These are phyloP conservation scores for Sinapis alba DNA, from an alignment of 441 rosid genomes.

Conservation along the genomic window DNA sequence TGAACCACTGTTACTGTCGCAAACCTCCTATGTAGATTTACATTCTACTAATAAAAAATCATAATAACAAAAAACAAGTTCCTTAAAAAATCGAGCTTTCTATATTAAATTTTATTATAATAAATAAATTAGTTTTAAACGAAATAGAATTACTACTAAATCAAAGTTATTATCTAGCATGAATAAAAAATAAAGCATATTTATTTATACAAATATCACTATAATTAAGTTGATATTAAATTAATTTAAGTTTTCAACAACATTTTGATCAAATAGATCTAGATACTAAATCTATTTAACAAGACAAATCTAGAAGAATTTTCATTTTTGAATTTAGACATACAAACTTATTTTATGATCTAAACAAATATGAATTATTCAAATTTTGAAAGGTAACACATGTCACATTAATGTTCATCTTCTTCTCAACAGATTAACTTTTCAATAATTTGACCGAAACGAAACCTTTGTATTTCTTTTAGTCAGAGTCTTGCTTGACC, in stretches of 20 bases:
- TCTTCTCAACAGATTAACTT: background rate
- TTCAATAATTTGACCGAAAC: background rate
- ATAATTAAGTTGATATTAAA: background rate
- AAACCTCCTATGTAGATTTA: slow-evolving; percentile 14
- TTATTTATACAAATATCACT: background rate
- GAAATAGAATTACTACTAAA: background rate
- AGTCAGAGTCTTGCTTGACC: no score
- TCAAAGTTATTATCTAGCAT: background rate
- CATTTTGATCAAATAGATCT: background rate
- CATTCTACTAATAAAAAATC: background rate
- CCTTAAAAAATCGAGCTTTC: background rate
- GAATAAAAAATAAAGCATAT: background rate
- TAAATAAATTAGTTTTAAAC: background rate
- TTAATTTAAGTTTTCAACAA: background rate
- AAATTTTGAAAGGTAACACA: background rate
- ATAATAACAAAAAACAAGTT: no score
- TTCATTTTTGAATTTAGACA: background rate
- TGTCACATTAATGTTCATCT: background rate
- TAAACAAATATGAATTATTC: background rate
- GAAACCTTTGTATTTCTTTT: background rate
- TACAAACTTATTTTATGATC: background rate
- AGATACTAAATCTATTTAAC: background rate
- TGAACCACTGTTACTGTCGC: slow-evolving; percentile 3
- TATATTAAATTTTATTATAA: background rate
- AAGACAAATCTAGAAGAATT: background rate